Evolutionary conservation across 495 filamentous ascomycete species (phyloP).

Genomic region (Barbatosphaeria neglecta): DNA sequence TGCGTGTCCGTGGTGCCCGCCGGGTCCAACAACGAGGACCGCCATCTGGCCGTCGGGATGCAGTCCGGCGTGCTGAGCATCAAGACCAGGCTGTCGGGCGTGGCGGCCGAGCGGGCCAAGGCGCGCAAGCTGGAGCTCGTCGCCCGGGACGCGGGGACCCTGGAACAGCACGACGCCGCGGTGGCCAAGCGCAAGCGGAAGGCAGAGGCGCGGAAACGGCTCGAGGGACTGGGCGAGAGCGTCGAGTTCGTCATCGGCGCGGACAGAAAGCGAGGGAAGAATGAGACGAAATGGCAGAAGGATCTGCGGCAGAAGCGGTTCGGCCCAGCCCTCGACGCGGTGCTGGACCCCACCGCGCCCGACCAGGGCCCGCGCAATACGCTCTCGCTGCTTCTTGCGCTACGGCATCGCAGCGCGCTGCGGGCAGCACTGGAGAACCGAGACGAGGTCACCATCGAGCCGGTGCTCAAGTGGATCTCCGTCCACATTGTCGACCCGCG

Average conservation of each 20-base stretch:
- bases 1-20: conserved; percentile 63
- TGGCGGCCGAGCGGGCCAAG: conserved; percentile 64
- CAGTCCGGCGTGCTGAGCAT: conserved; percentile 81
- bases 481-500: conserved; percentile 69
- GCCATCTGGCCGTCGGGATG: conserved; percentile 89
- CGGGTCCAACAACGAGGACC: conserved; percentile 61
- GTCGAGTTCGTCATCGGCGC: conserved; percentile 78
- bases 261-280: conserved; percentile 40
- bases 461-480: conserved; percentile 72
- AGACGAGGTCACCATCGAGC: conserved; percentile 72
- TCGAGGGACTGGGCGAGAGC: conserved; percentile 75
- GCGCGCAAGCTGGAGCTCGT: conserved; percentile 79
- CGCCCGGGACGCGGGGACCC: conserved; percentile 64
- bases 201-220: conserved; percentile 59
- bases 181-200: conserved; percentile 58
- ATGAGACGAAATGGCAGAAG: conserved; percentile 61
- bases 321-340: conserved; percentile 62
- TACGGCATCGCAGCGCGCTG: conserved; percentile 80
- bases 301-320: conserved; percentile 72
- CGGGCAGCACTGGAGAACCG: conserved; percentile 67
- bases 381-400: conserved; percentile 67
- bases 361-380: conserved; percentile 46
- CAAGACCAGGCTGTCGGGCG: conserved; percentile 72
- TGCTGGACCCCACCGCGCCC: conserved; percentile 38
- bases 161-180: conserved; percentile 52